Base-by-base conservation (phyloP, 768 basidiomycete species). In the Boletus barrowsii region DNA sequence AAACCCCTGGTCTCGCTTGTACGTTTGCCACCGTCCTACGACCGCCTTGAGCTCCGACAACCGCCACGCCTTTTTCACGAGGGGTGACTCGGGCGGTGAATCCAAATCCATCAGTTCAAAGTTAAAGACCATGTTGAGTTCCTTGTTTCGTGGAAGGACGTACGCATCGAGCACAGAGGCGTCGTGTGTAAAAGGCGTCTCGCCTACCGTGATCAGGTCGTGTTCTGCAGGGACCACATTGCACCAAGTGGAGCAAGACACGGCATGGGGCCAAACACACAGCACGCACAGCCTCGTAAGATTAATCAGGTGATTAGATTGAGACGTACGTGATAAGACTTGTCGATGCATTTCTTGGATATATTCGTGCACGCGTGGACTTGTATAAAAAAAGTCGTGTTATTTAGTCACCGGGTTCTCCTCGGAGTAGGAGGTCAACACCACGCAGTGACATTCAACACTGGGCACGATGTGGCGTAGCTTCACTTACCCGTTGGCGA, bases 311-410 rank as follows among this genome's bases (percentile, higher is more conserved):
- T 17, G 60, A 65, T 50, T 53, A 59, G 57, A 55, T 48, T 3
- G 57, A 42, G 10, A 73, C 82, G 55, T 60, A 86, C 83, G 72
- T 10, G 80, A 81, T 15, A 88, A 73, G 5, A 88, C 83, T 57
- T 83, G 76, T 33, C 58, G 49, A 52, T 84, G 66, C 84, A 91
- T 87, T 69, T 89, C 82, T 58, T 79, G 73, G 43, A 90, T 62
- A 62, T 77, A 90, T 53, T 87, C 82, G 61, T 88, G 85, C 0
- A 88, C 82, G 10, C 73, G 73, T 5, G 86, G 86, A 3, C 87
- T 86, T 14, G 5, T 1, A 35, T 1, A 35, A 35, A 62, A 18
- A 44, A 49, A 51, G 53, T 39, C 22, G 30, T 35, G 39, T 48
- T 36, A 11, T 18, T 58, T 26, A 51, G 57, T 10, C 46, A n/a